Evolutionary conservation across 2,329 filamentous ascomycete genomes (phyloP), one percentile per base, ranked within the genome.

Genomic region (Thielaviopsis ethacetica): DNA sequence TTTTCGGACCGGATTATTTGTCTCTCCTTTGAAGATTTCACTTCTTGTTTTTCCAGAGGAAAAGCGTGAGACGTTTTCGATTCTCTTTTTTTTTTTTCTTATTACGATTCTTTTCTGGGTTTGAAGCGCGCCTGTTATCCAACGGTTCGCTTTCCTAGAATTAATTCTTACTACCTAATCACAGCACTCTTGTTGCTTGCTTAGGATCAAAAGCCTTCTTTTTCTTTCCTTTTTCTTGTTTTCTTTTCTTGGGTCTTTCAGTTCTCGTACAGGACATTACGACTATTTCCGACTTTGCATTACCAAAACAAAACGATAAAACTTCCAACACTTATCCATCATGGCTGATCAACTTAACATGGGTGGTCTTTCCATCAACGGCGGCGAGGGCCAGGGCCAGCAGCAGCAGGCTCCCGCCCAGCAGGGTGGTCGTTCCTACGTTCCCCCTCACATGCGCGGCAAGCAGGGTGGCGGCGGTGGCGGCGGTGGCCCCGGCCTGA

Each of bases 331-430:
- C 56, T 61, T 61, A 66, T 67, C 67, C 75, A 84, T 72, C 69
- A 90, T 90, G 86, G 86, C 86, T 71, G 85, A 88, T 68, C 84
- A 91, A 77, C 80, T 93, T 67, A 88, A 89, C 77, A 90, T 91
- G 81, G 80, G 78, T 70, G 82, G 83, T 70, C 77, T 91, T 68
- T 71, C 67, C 66, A 70, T 64, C 73, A 76, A 41, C 34, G 54
- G 47, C 66, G 47, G 53, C 47, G 52, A 52, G 27, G 44, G 51
- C 51, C 50, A 12, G 41, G 21, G 27, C 41, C 65, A 63, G 57
- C 63, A 62, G 62, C 55, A 66, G 61, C 64, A 67, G 64, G 63
- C 65, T 64, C 56, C 56, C 34, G 26, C 56, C 53, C 56, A 58
- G 22, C 13, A 27, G 19, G 57, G 54, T 22, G 50, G 58, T 38